Base-by-base conservation (phyloP, 306 rosid species). In the Malus sieversii region DNA sequence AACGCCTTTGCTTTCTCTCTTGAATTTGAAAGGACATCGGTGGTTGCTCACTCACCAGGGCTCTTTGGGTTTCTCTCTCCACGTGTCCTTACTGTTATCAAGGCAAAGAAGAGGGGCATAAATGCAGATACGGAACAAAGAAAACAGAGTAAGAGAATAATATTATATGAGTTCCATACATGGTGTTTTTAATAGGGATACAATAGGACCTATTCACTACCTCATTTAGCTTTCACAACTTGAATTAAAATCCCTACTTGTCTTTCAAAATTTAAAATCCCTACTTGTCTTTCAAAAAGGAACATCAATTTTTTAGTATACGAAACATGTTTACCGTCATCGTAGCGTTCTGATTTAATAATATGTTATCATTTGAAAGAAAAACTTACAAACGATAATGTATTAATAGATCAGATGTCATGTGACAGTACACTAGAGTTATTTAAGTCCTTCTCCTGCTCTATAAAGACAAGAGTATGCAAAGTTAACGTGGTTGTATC, bases 1-100 rank as follows among this genome's bases (percentile, higher is more conserved):
- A 51, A 15, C 5, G 19, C 53, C 15, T 4, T 48, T 14, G 19
- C 53, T 15, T 14, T 16, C 40, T 76, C 78, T 76, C 74, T 86
- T 88, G 74, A 87, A 88, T 86, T 84, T 85, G 87, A 87, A 88
- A 91, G 84, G 97, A 93, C 91, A 81, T 68, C 42, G 82, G 33
- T 81, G 48, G 79, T 68, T 66, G 79, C 87, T 83, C 79, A 85
- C 81, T 87, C 90, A 79, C 66, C 64, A 72, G 68, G 77, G 55
- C 55, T 69, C 85, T 82, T 80, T 60, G 81, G 84, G 67, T 68
- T 74, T 60, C 73, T 82, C 79, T 90, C 96, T 87, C 92, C 88
- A 96, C 79, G 77, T 38, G 42, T 38, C 9, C 10, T 72, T 51
- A 60, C 67, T 85, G 88, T 89, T 72, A 84, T 76, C 85, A 62